phyloP scores from a whole-genome alignment of 257 asterid species.

The Solanum megistacrolobum region DNA sequence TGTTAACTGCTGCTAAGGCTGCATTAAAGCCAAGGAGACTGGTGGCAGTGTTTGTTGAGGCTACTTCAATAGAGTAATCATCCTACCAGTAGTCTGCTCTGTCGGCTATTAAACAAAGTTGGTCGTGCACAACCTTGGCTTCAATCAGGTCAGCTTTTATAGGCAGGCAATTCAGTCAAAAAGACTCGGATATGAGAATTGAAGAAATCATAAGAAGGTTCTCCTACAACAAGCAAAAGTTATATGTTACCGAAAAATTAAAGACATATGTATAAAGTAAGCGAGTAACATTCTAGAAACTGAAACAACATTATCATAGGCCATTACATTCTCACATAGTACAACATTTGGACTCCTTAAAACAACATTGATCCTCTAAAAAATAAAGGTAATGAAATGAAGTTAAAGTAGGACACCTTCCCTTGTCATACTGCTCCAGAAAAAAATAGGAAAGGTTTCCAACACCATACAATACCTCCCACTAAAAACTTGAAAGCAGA shows the following conservation, averaged over 20 bases:
- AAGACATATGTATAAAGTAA: no score
- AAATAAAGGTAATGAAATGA: no score
- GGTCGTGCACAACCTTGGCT: constrained; percentile 86
- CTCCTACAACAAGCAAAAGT: not conserved
- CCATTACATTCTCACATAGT: no score
- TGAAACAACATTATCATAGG: no score
- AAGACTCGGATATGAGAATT: not conserved
- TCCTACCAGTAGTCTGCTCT: constrained; percentile 71
- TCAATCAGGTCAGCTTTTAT: constrained; percentile 77
- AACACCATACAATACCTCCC: no score
- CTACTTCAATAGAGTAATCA: constrained; percentile 73
- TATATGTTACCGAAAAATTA: not conserved
- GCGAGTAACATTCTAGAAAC: no score
- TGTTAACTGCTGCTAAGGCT: constrained; percentile 79
- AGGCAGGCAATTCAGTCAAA: constrained; percentile 68
- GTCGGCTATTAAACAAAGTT: constrained; percentile 91
- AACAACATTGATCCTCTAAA: no score
- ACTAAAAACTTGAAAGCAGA: no score
- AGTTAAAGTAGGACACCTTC: no score
- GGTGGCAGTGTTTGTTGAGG: constrained; percentile 72
- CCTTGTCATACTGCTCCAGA: no score
- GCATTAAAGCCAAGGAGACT: constrained; percentile 58
- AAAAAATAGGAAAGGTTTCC: no score
- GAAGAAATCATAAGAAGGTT: not conserved
- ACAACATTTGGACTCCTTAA: no score